These are phyloP conservation scores for Colletotrichum filicis DNA, from an alignment of 2,329 filamentous ascomycete genomes.

Conservation along the genomic window DNA sequence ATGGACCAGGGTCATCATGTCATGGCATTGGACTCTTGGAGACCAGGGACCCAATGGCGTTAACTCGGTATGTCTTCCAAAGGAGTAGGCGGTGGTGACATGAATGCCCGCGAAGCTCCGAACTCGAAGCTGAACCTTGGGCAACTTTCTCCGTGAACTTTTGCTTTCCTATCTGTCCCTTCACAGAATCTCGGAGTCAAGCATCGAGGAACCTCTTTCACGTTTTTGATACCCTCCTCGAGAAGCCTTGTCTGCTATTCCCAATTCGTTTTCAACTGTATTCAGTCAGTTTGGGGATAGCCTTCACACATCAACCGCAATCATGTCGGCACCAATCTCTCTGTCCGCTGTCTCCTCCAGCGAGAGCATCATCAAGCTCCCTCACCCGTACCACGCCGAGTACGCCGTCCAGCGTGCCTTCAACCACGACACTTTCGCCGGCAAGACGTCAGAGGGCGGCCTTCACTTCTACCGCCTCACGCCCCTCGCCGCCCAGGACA, in stretches of 20 bases:
- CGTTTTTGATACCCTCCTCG: neutral
- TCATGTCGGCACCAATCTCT: constrained; percentile 41
- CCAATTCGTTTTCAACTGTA: neutral
- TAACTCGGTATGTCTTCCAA: constrained; percentile 29
- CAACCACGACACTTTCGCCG: constrained; percentile 36
- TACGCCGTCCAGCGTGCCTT: constrained; percentile 52
- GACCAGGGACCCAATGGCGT: neutral
- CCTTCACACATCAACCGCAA: constrained; percentile 3
- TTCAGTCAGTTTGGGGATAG: neutral
- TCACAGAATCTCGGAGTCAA: neutral
- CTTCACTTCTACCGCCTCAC: constrained; percentile 49
- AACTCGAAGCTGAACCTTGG: constrained; percentile 10
- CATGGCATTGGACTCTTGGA: neutral
- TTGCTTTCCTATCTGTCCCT: neutral
- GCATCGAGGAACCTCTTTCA: neutral
- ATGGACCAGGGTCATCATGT: neutral
- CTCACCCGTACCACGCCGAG: constrained; percentile 60
- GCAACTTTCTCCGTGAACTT: neutral
- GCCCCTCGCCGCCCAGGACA: constrained; percentile 39
- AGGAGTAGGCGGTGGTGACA: constrained; percentile 25
- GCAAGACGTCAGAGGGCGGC: constrained; percentile 34
- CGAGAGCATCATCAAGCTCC: constrained; percentile 58
- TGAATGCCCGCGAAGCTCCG: constrained; percentile 23
- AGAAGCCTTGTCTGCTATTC: neutral
- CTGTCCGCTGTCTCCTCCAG: constrained; percentile 43